Conservation (phyloP, 306 rosid species). For the Spatholobus suberectus region DNA sequence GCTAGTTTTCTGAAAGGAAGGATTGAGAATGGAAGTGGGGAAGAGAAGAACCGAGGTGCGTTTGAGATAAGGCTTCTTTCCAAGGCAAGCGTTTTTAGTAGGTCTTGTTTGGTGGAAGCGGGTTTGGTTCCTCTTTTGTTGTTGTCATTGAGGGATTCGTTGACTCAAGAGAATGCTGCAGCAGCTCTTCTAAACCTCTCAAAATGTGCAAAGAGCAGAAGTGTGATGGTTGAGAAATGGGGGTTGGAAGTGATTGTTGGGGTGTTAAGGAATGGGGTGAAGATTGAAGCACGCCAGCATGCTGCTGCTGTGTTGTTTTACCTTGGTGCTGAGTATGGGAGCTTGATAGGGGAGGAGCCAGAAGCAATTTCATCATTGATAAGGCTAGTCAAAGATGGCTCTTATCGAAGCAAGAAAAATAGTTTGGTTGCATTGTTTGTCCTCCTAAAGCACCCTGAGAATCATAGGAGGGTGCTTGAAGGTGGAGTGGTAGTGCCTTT, state of each 20-base stretch:
- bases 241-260: conserved; percentile 63
- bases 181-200: conserved; percentile 83
- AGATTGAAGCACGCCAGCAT: conserved; percentile 60
- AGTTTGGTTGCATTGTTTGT: conserved; percentile 75
- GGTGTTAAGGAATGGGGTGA: conserved; percentile 61
- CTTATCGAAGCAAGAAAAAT: conserved; percentile 65
- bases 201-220: conserved; percentile 60
- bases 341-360: conserved; percentile 60
- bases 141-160: conserved; percentile 44
- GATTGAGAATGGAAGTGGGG: conserved; percentile 45
- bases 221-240: conserved; percentile 52
- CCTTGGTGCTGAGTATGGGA: conserved; percentile 63
- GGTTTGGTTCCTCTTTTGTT: conserved; percentile 61
- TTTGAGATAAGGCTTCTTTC: conserved; percentile 72
- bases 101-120: conserved; percentile 78
- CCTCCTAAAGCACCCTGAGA: conserved; percentile 59
- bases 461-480: conserved; percentile 57
- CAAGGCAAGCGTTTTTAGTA: conserved; percentile 71
- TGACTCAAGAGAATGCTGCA: conserved; percentile 69
- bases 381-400: conserved; percentile 52
- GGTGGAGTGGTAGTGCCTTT: conserved; percentile 60
- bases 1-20: conserved; percentile 46
- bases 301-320: conserved; percentile 79
- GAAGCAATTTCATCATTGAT: conserved; percentile 65
- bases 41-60: conserved; percentile 60